phyloP scores from a whole-genome alignment of 257 asterid species.

The Nicotiana paniculata region DNA sequence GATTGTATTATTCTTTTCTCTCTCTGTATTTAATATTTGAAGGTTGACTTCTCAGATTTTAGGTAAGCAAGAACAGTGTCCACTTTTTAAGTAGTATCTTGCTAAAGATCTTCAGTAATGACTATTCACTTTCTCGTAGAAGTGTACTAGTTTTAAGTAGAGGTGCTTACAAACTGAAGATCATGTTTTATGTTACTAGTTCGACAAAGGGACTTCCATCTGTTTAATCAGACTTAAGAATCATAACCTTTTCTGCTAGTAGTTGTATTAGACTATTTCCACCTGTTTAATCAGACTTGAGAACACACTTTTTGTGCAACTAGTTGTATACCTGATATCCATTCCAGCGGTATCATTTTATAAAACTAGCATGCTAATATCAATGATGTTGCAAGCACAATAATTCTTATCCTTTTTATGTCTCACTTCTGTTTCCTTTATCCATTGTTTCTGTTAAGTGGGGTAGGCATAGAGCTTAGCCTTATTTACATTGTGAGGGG shows the following conservation, averaged over 20 bases:
- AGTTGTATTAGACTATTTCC: background rate
- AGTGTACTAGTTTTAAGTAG: background rate
- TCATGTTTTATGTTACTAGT: background rate
- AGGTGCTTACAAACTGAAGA: background rate
- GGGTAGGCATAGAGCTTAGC: background rate
- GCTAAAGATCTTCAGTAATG: background rate
- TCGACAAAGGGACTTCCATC: background rate
- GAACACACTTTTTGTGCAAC: background rate
- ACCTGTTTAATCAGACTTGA: background rate
- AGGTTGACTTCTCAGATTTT: background rate
- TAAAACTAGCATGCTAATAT: background rate
- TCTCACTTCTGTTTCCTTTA: background rate
- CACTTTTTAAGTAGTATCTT: background rate
- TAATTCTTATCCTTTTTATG: background rate
- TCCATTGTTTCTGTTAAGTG: background rate
- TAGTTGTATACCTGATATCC: background rate
- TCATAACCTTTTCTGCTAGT: background rate
- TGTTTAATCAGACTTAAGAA: background rate
- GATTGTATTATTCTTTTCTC: background rate
- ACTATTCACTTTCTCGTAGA: background rate
- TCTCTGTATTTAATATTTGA: background rate
- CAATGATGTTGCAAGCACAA: background rate
- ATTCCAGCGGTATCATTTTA: background rate
- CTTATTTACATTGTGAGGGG: conserved; percentile 10
- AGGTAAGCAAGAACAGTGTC: background rate